Evolutionary conservation across 139 green algal species (phyloP).

Genomic region (Coelastrella sp.): DNA sequence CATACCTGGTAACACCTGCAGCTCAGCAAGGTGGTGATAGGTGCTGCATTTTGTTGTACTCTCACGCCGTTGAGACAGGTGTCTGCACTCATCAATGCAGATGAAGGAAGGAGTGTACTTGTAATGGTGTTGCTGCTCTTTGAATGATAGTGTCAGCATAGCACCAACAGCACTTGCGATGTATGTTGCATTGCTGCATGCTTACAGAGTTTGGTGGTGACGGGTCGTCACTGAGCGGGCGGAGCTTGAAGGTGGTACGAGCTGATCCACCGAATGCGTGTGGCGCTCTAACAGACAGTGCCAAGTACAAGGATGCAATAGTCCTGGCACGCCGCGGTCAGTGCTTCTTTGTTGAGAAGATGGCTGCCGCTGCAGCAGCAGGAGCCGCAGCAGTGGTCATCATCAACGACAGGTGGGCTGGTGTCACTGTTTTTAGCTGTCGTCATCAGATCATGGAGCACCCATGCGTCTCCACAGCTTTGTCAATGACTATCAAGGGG

Average conservation of each 20-base stretch:
- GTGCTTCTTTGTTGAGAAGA: conserved; percentile 81
- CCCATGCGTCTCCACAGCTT: too few relatives aligned
- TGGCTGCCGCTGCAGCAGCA: conserved; percentile 62
- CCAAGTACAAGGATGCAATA: conserved; percentile 45
- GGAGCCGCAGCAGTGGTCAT: conserved; percentile 79
- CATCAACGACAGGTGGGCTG: conserved; percentile 71
- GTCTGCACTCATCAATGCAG: too few relatives aligned
- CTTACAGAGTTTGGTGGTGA: conserved; percentile 22
- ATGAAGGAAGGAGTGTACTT: too few relatives aligned
- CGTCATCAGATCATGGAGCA: too few relatives aligned
- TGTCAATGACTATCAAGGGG: too few relatives aligned
- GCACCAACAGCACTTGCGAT: background rate
- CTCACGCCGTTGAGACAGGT: too few relatives aligned
- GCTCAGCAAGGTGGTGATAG: too few relatives aligned
- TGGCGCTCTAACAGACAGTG: background rate
- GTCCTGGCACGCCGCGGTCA: conserved; percentile 74
- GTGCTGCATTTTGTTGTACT: too few relatives aligned
- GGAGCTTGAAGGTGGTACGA: conserved; percentile 45
- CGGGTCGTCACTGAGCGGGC: background rate
- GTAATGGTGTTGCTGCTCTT: too few relatives aligned
- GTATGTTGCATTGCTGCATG: background rate
- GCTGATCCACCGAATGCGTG: conserved; percentile 23
- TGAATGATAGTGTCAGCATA: too few relatives aligned
- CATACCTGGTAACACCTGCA: too few relatives aligned
- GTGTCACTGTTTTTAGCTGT: background rate